Evolutionary conservation across 2,329 filamentous ascomycete genomes (phyloP).

Genomic region (Orbilia ellipsospora): DNA sequence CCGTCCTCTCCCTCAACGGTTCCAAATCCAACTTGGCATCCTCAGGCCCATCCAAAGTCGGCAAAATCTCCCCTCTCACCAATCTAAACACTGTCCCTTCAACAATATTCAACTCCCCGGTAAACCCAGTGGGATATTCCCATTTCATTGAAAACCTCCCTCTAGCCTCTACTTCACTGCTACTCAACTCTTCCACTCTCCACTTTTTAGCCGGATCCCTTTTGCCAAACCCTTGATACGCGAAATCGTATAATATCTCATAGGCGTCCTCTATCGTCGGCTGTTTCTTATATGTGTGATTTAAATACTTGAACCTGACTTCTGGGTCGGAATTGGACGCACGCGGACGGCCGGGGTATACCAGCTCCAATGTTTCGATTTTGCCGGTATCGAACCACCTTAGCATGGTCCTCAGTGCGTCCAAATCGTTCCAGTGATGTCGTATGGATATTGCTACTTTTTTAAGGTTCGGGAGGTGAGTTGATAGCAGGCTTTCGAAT

Average conservation of each 20-base stretch:
- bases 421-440: slow-evolving; percentile 1
- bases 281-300: slow-evolving; percentile 3
- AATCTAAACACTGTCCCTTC: slow-evolving; percentile 41
- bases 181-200: slow-evolving; percentile 14
- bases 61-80: background rate
- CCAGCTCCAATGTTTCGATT: slow-evolving; percentile 30
- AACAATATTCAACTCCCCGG: slow-evolving; percentile 6
- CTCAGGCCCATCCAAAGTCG: background rate
- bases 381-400: slow-evolving; percentile 15
- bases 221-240: background rate
- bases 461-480: slow-evolving; percentile 24
- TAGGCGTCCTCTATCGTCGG: slow-evolving; percentile 21
- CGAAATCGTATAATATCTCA: slow-evolving; percentile 16
- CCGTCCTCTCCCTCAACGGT: slow-evolving; percentile 9
- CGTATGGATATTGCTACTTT: slow-evolving; percentile 22
- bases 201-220: slow-evolving; percentile 11
- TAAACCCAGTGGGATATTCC: background rate
- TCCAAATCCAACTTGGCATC: background rate
- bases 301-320: background rate
- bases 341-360: slow-evolving; percentile 6
- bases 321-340: background rate
- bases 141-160: slow-evolving; percentile 13
- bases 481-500: slow-evolving; percentile 11
- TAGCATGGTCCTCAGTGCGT: slow-evolving; percentile 2
- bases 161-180: slow-evolving; percentile 30